Base-by-base conservation (phyloP, 345 rosid species). In the Cardamine occulta region DNA sequence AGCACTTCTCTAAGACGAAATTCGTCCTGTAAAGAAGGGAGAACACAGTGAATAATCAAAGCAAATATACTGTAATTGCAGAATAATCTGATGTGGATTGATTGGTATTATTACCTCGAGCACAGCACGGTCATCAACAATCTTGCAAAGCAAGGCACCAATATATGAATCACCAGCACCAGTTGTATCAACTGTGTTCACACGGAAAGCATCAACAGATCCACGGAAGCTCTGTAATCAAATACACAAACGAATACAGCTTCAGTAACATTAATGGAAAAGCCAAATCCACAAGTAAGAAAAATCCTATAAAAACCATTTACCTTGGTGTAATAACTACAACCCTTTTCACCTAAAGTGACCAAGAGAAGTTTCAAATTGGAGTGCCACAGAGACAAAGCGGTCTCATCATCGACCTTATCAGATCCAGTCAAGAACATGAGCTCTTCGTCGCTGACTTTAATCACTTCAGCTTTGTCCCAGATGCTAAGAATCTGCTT, bases 161-260 rank as follows among this genome's bases (percentile, higher is more conserved):
- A 95, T 88, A 63, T 88, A 95, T 12, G 99, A 72, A 79, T 95
- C 99, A 47, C 99, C 99, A 21, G 99, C 99, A 40, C 99, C 98
- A 1, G 99, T 95, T 70, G 99, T 90, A 77, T 95, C 99, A 13
- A 95, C 84, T 0, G 98, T 56, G 0, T 90, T 67, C 49, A 92
- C 98, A 72, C 79, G 94, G 84, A 89, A 95, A 31, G 85, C 89
- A 37, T 86, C 93, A 73, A 95, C 98, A 8, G 84, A 19, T 56
- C 99, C 99, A 35, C 66, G 86, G 88, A 92, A 95, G 51, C 81
- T 37, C 98, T 95, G 79, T 34, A 75, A 68, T 31, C 17, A 64
- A 2, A 29, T 24, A 59, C 32, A 6, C 3, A 71, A 18, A 21
- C 70, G 1, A 34, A 13, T 47, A 72, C 24, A 78, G 3, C 24